Conservation (phyloP, 331 rosid species). For the Malus hybrid region DNA sequence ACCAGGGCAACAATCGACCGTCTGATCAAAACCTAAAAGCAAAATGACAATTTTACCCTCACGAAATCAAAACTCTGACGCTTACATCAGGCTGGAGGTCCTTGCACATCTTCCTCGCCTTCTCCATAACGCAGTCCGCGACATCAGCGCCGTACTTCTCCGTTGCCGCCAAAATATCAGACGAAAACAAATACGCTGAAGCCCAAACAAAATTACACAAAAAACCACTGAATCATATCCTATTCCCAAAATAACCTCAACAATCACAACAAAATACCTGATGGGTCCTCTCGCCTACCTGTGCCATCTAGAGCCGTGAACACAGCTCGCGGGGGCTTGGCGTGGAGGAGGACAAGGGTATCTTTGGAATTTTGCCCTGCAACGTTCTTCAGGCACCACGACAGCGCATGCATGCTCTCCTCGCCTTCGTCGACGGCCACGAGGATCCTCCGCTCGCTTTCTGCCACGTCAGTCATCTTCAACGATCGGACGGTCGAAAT, state of each 20-base stretch:
- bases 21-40: background rate
- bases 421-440: slow-evolving; percentile 89
- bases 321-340: slow-evolving; percentile 42
- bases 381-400: slow-evolving; percentile 75
- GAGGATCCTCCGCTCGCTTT: slow-evolving; percentile 48
- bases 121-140: slow-evolving; percentile 48
- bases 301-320: slow-evolving; percentile 63
- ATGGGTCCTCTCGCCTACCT: slow-evolving; percentile 23
- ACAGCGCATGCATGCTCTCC: slow-evolving; percentile 75
- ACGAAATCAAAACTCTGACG: background rate
- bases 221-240: background rate
- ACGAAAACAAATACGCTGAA: slow-evolving; percentile 62
- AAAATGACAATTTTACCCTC: background rate
- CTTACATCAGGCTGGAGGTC: slow-evolving; percentile 40
- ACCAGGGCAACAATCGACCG: background rate
- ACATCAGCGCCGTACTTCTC: slow-evolving; percentile 48
- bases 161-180: slow-evolving; percentile 46
- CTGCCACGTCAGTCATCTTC: slow-evolving; percentile 35
- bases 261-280: background rate
- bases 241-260: background rate
- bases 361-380: slow-evolving; percentile 47
- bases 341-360: slow-evolving; percentile 55
- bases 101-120: slow-evolving; percentile 51
- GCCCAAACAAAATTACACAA: background rate
- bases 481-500: background rate